Evolutionary conservation across 1,139 yeast species (phyloP).

Genomic region (Candida tropicalis): DNA sequence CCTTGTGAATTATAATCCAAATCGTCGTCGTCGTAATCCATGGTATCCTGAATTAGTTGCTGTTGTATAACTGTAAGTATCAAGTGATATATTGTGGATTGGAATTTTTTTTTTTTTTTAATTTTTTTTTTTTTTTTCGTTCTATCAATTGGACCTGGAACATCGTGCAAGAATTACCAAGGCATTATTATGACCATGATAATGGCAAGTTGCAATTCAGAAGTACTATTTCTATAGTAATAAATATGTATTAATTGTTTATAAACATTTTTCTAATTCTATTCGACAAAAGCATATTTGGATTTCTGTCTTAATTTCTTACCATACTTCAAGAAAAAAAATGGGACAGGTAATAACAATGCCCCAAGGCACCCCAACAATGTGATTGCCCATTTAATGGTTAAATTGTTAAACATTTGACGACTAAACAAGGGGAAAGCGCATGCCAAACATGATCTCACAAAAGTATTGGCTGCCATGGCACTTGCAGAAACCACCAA

Average conservation of each 20-base stretch:
- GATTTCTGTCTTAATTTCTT: slow-evolving; percentile 59
- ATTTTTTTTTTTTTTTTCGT: too few species aligned
- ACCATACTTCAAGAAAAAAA: slow-evolving; percentile 69
- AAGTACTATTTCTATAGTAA: too few species aligned
- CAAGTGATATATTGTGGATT: not conserved
- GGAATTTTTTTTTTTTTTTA: slow-evolving; percentile 11
- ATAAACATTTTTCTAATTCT: too few species aligned
- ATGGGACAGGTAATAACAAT: slow-evolving; percentile 72
- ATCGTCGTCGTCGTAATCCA: slow-evolving; percentile 21
- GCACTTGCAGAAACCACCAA: slow-evolving; percentile 86
- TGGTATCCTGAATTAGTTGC: slow-evolving; percentile 1
- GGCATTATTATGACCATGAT: too few species aligned
- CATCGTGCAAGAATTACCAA: too few species aligned
- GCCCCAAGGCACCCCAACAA: slow-evolving; percentile 70
- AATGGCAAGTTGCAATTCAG: too few species aligned
- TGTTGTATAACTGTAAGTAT: too few species aligned
- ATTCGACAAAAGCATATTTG: slow-evolving; percentile 54
- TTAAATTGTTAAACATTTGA: slow-evolving; percentile 74
- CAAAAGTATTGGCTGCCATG: slow-evolving; percentile 81
- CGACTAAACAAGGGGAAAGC: slow-evolving; percentile 54
- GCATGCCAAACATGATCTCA: slow-evolving; percentile 64
- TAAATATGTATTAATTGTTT: too few species aligned
- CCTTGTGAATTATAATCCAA: slow-evolving; percentile 18
- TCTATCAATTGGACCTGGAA: too few species aligned
- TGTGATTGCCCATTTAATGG: slow-evolving; percentile 83